phyloP scores from a whole-genome alignment of 1,284 basidiomycete genomes.

The Laetiporus sulphureus region DNA sequence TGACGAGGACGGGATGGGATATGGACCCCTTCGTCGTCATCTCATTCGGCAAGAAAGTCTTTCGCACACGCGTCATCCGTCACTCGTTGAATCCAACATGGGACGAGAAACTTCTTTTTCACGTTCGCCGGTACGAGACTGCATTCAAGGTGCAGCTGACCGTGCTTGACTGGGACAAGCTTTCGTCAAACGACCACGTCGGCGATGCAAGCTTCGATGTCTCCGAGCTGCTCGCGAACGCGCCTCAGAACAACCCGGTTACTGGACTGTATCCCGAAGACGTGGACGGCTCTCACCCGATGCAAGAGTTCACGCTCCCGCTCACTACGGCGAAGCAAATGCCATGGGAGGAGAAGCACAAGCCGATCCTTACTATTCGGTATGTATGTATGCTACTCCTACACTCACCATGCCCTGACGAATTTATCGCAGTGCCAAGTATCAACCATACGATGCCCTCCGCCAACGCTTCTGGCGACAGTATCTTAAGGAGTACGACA shows the following conservation, averaged over 20 bases:
- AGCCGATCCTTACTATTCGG: constrained; percentile 57
- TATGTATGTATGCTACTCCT: constrained; percentile 27
- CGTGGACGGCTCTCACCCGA: constrained; percentile 46
- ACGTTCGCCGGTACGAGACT: constrained; percentile 85
- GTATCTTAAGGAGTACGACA: constrained; percentile 88
- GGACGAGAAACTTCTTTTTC: constrained; percentile 96
- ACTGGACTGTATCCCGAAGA: constrained; percentile 69
- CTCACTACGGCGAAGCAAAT: constrained; percentile 49
- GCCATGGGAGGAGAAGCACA: constrained; percentile 59
- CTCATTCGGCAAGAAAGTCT: constrained; percentile 96
- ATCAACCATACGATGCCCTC: constrained; percentile 89
- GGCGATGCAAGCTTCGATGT: constrained; percentile 73
- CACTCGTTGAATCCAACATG: constrained; percentile 88
- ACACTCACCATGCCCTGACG: background rate
- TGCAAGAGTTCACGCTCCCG: constrained; percentile 63
- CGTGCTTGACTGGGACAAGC: constrained; percentile 93
- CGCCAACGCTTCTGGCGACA: constrained; percentile 91
- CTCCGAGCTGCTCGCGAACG: constrained; percentile 61
- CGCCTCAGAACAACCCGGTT: constrained; percentile 64
- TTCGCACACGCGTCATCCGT: constrained; percentile 85
- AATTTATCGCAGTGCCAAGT: constrained; percentile 68
- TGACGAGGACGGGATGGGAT: constrained; percentile 84
- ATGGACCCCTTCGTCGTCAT: constrained; percentile 98
- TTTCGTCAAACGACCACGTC: constrained; percentile 83
- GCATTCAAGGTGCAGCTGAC: constrained; percentile 73